Base-by-base conservation (phyloP, 768 basidiomycete species). In the Kwoniella sp. region DNA sequence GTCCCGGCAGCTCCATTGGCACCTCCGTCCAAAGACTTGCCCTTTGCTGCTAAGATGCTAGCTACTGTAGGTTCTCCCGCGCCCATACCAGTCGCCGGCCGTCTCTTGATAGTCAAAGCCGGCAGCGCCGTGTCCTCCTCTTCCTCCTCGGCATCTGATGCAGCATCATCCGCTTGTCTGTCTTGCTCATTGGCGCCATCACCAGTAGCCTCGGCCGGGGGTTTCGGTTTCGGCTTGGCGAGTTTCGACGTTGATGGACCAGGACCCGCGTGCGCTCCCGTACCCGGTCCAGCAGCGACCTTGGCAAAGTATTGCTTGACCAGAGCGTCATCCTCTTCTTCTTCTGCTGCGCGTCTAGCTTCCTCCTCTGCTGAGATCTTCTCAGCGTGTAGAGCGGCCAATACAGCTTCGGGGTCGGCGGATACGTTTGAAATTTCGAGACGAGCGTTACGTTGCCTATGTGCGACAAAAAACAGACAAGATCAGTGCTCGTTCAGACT, bases 281-380 rank as follows among this genome's bases (percentile, higher is more conserved):
- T 47, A 24, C 66, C 33, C 9, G 77, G 68, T 19, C 68, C 65
- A 44, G 74, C 65, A 44, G 79, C 71, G 15, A 91, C 84, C 77
- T 89, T 91, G 49, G 90, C 85, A 77, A 99, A 99, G 22, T 91
- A 88, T 70, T 90, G 85, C 68, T 87, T 84, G n/a, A 98, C 90
- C 24, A 92, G 81, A 75, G 84, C 86, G 81, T 99, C 95, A 73
- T 98, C 95, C 79, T 95, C 93, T 65, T 93, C 92, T 68, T 94
- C 90, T 61, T 90, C 84, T 47, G 83, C 82, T 78, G 84, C 67
- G 50, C 66, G 86, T 76, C 83, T 83, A 72, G 87, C 86, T 44
- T 85, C 84, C 54, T 90, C 90, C 78, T 90, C 91, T 68, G 88
- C 88, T 44, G 71, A 67, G 49, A 69, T 68, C 53, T 86, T 85